Percentiles rank a stretch among this genome's conserved stretches.
Conservation (phyloP, 257 asterid species). For the Plectranthus barbatus region DNA sequence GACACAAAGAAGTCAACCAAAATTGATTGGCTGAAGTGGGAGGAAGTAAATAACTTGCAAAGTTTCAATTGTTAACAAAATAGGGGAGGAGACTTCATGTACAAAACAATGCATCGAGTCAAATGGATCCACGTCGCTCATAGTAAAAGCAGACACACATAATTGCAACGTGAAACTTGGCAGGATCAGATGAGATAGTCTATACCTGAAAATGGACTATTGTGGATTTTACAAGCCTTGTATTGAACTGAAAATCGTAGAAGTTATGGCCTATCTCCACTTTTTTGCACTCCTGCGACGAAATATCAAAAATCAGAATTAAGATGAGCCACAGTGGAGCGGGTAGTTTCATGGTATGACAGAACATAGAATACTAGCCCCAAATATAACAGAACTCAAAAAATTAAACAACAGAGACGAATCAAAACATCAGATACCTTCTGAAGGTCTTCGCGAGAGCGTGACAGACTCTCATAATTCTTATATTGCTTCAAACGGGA, state of each 20-base stretch:
- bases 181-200: constrained; percentile 12
- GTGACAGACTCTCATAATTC: constrained; percentile 59
- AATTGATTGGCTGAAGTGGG: not conserved
- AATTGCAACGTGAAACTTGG: not conserved
- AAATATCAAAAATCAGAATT: not conserved
- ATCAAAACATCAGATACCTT: constrained; percentile 24
- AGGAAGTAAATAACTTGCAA: not conserved
- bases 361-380: not conserved
- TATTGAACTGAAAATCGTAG: constrained; percentile 81
- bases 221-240: constrained; percentile 85
- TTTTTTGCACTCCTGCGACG: constrained; percentile 59
- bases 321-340: not conserved
- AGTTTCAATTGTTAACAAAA: not conserved
- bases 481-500: constrained; percentile 72
- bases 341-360: not conserved
- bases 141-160: not conserved
- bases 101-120: not conserved
- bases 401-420: not conserved
- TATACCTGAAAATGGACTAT: constrained; percentile 96
- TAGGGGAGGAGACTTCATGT: not conserved
- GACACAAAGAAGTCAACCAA: not conserved
- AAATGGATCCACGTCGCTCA: not conserved
- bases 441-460: constrained; percentile 44
- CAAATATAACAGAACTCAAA: not conserved
- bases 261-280: constrained; percentile 65